These are phyloP conservation scores for Rhamnella rubrinervis DNA, from an alignment of 331 rosid species.

Conservation along the genomic window DNA sequence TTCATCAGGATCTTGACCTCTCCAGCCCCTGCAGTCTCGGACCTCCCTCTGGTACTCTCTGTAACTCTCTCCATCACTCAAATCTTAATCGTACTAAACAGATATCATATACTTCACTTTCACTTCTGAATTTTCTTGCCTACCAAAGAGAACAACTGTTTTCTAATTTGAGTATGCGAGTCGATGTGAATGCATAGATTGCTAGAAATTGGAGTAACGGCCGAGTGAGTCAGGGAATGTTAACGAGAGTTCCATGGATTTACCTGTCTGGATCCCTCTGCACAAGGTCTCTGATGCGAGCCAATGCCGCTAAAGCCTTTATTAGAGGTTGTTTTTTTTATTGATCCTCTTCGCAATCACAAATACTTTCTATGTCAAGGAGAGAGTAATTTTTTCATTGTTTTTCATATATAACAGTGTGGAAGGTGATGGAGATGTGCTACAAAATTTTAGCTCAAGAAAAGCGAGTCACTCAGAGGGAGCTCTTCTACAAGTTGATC, in stretches of 20 bases:
- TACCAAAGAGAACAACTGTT: slow-evolving; percentile 6
- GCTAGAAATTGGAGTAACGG: slow-evolving; percentile 66
- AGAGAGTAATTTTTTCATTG: neutral
- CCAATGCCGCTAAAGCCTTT: slow-evolving; percentile 70
- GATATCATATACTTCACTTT: neutral
- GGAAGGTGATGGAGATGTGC: slow-evolving; percentile 94
- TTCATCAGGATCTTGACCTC: slow-evolving; percentile 72
- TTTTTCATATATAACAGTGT: slow-evolving; percentile 38
- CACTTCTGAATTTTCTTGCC: slow-evolving; percentile 9
- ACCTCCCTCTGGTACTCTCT: slow-evolving; percentile 63
- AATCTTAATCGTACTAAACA: neutral
- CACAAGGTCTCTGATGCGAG: slow-evolving; percentile 66
- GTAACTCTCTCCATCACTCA: neutral
- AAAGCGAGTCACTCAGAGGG: slow-evolving; percentile 86
- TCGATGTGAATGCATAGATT: slow-evolving; percentile 39
- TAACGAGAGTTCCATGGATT: slow-evolving; percentile 60
- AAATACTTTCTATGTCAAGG: neutral
- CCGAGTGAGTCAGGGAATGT: slow-evolving; percentile 51
- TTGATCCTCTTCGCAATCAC: neutral
- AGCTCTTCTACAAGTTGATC: slow-evolving; percentile 80
- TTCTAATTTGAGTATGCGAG: neutral
- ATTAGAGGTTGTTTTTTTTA: slow-evolving; percentile 55
- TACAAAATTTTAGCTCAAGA: slow-evolving; percentile 65
- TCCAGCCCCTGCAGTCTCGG: slow-evolving; percentile 70
- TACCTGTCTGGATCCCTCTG: slow-evolving; percentile 64